Evolutionary conservation across 2,329 filamentous ascomycete species (phyloP), one percentile per base, ranked within the genome.

Genomic region (Chaetomiaceae sp.): DNA sequence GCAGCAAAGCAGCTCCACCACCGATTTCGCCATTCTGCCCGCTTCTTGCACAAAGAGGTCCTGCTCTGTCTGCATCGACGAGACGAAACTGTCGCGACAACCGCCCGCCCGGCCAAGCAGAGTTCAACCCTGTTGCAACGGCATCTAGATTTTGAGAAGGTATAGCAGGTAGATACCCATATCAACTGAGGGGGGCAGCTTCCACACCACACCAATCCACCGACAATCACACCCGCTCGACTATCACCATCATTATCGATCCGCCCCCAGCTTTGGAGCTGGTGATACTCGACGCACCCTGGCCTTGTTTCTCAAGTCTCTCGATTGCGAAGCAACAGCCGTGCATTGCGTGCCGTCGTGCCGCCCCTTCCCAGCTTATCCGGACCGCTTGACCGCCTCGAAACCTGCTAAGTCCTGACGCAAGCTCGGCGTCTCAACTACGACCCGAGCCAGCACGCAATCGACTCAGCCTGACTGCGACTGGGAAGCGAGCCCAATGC

Each of bases 401-500:
- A 49, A n/a, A 42, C 44, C 53, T 47, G 56, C 29, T 51, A 29
- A 41, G 23, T 40, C 41, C 48, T 48, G 29, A 44, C 49, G 30
- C 56, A 57, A 46, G 45, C 45, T 48, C 54, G 30, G 14, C 43
- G 46, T 54, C 45, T 44, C 49, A 55, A 42, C 51, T 30, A 16
- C 45, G 23, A 40, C 45, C 54, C 53, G 50, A 53, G 47, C 29
- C 57, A 65, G 64, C 64, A 65, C 64, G 64, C 62, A 50, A 65
- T 65, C 59, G 51, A 30, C 58, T 52, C 57, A 56, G 61, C 60
- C 56, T 56, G 58, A 54, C 52, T 25, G 48, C 33, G 33, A 44
- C 54, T 53, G 43, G 54, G 52, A 59, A 59, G 51, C 56, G 54
- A 59, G 55, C 55, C 59, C 58, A 61, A 61, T 62, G 60, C 60